Evolutionary conservation across 2,329 filamentous ascomycete genomes (phyloP), one percentile per base, ranked within the genome.

Genomic region (Triangularia setosa): DNA sequence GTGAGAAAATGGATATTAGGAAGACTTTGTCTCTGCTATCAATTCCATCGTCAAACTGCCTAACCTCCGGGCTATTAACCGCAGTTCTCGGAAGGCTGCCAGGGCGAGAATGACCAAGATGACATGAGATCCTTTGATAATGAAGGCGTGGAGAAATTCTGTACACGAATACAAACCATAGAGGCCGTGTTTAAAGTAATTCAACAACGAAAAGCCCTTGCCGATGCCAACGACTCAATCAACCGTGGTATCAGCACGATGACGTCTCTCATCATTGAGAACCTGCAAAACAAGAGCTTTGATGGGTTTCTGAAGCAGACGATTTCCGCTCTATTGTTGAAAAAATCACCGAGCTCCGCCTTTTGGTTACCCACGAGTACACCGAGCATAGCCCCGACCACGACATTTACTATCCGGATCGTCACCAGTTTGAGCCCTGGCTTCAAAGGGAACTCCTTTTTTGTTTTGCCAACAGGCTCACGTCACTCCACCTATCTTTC

Each of bases 351-450:
- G 25, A 65, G 3, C 63, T 73, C 0, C 67, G 69, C 21, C 53
- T 74, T 4, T 0, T 55, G 3, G 24, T 60, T 4, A 27, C 35
- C 28, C 11, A 52, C 9, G 58, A 60, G 35, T 14, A 24, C 23
- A 44, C 54, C 48, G 65, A 68, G 3, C 16, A 62, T 12, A 64
- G 63, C 3, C 62, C 66, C 1, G 69, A 69, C 14, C 7, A 64
- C 1, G 68, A 72, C 21, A 2, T 72, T 2, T 16, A 64, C 14
- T 35, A 12, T 4, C 35, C 44, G 3, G 71, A 73, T 53, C 64
- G 72, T 7, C 5, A 40, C 16, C 44, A 35, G 3, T 73, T 66
- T 28, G 71, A 73, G 52, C 68, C 70, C 1, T 69, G 71, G n/a
- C 67, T 74, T 0, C 65, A 70, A 24, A 21, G 21, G 0, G 57